Evolutionary conservation across 1,284 basidiomycete genomes (phyloP), one percentile per base, ranked within the genome.

Genomic region (Ceratobasidium sp.): DNA sequence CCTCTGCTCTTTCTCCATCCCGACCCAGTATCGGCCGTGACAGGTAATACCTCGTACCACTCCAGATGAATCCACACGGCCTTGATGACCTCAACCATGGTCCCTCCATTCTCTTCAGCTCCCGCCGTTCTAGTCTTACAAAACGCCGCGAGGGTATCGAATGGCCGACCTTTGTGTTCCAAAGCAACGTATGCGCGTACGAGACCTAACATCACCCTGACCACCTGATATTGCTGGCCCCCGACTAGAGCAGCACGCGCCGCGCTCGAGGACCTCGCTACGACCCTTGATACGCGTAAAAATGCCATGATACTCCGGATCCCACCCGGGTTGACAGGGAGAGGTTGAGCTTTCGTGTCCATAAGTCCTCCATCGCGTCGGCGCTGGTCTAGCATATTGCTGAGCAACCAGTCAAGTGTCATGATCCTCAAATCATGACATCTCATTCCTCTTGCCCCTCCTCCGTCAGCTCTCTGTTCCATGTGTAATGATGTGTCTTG

Each of bases 161-260:
- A 92, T 0, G 98, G 86, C 0, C 93, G 91, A 0, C 96, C 96
- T 82, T 98, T 98, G 75, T 98, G 89, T 82, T 98, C 96, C 23
- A 97, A 86, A 0, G 95, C 94, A 23, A 96, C 89, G 12, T 93
- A 90, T 9, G 95, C 88, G 38, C 94, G 94, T 79, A 95, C 89
- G 54, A 96, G 90, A 4, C 91, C 91, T 61, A 96, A 89, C 3
- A 97, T 86, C 0, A 92, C 92, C 1, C 91, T 91, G 77, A 98
- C 90, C 0, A 95, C 94, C 69, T 92, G 90, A 84, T 93, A 93
- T 64, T 93, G 90, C 1, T 91, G 89, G 84, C 96, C 94, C 38
- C 91, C 88, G 65, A 93, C 91, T 17, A 99, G 89, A 0, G 95
- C 91, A 12, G 92, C 89, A 40, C 95, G 91, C 5, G 95, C 95